phyloP scores from a whole-genome alignment of 75 land plant genomes.

The Picea glauca region DNA sequence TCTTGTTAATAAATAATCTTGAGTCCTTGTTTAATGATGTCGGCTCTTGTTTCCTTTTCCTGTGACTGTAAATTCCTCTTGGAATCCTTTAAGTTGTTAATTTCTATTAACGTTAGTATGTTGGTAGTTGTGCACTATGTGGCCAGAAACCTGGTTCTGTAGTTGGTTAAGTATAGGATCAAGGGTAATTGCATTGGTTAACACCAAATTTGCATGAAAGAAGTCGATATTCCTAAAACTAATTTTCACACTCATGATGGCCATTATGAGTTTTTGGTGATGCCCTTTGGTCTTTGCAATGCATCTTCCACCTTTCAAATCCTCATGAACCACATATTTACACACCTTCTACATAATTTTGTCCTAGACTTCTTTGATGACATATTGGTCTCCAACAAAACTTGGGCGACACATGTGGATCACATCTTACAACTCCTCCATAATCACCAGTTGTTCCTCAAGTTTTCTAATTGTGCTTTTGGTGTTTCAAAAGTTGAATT shows the following conservation, averaged over 20 bases:
- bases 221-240: conserved; percentile 5
- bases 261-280: conserved; percentile 13
- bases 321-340: conserved; percentile 16
- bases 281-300: conserved; percentile 17
- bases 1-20: too few relatives aligned
- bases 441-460: not conserved
- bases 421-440: not conserved
- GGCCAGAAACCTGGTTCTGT: too few relatives aligned
- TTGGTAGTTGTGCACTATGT: too few relatives aligned
- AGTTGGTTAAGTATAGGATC: too few relatives aligned
- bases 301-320: conserved; percentile 10
- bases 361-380: not conserved
- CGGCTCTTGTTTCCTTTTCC: too few relatives aligned
- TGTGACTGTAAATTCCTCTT: too few relatives aligned
- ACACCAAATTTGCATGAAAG: conserved; percentile 6
- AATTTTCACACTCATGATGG: conserved; percentile 10
- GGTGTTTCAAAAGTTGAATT: not conserved
- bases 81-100: too few relatives aligned
- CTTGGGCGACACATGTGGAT: not conserved
- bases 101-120: too few relatives aligned
- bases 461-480: not conserved
- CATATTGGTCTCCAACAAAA: not conserved
- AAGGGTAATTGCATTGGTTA: not conserved
- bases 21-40: too few relatives aligned
- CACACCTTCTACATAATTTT: not conserved